phyloP scores from a whole-genome alignment of 352 stramenopile genomes.

The Peronospora destructor region DNA sequence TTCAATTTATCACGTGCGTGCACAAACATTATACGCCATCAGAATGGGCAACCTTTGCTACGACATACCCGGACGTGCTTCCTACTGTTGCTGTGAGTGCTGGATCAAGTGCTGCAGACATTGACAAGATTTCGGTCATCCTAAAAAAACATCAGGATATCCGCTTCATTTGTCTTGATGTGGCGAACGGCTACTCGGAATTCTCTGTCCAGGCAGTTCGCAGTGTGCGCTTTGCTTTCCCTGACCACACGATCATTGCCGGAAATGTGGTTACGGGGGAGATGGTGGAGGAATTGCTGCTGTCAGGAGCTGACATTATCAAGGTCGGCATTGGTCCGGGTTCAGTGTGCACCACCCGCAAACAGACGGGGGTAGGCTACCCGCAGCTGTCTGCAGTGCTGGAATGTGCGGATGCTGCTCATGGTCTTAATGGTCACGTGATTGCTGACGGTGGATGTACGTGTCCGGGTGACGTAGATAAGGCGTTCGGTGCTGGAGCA shows the following conservation, averaged over 20 bases:
- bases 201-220: constrained; percentile 80
- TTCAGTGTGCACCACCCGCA: constrained; percentile 88
- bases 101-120: constrained; percentile 63
- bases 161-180: constrained; percentile 85
- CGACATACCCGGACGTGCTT: constrained; percentile 45
- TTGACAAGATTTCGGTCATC: constrained; percentile 62
- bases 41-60: constrained; percentile 57
- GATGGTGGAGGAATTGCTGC: constrained; percentile 89
- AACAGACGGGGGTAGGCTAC: constrained; percentile 90
- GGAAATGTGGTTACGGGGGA: constrained; percentile 90
- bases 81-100: constrained; percentile 71
- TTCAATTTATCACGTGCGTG: constrained; percentile 84
- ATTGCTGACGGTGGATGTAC: constrained; percentile 87
- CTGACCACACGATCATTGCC: constrained; percentile 85
- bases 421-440: constrained; percentile 85
- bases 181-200: constrained; percentile 87
- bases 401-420: constrained; percentile 88
- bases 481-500: constrained; percentile 86
- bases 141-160: constrained; percentile 55
- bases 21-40: constrained; percentile 87
- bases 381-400: constrained; percentile 87
- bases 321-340: constrained; percentile 91
- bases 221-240: constrained; percentile 45
- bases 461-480: constrained; percentile 85
- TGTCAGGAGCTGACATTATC: constrained; percentile 89